Evolutionary conservation across 805 yeast genomes (phyloP).

Genomic region (Hanseniaspora occidentalis): DNA sequence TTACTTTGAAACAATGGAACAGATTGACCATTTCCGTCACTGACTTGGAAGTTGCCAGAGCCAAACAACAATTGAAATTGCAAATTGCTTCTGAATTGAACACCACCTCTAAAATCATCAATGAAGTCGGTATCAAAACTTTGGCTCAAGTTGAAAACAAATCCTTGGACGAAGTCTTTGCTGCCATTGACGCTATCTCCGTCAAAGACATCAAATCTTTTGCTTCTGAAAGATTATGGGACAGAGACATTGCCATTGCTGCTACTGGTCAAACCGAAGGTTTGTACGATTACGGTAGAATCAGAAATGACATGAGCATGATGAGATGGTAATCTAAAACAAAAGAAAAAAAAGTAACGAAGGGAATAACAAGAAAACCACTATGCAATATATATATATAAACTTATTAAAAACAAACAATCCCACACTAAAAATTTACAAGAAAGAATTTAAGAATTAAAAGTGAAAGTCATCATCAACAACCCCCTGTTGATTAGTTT

Average conservation of each 20-base stretch:
- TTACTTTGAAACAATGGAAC: constrained; percentile 79
- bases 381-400: too few species aligned
- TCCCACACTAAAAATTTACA: too few species aligned
- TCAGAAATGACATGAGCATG: constrained; percentile 83
- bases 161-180: constrained; percentile 46
- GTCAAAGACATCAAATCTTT: constrained; percentile 50
- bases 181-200: constrained; percentile 50
- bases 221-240: constrained; percentile 72
- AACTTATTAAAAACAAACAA: too few species aligned
- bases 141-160: constrained; percentile 28
- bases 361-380: not conserved
- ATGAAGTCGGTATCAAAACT: constrained; percentile 46
- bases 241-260: constrained; percentile 70
- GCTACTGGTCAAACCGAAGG: constrained; percentile 83
- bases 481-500: too few species aligned
- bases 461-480: too few species aligned
- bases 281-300: constrained; percentile 71
- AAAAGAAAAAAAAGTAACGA: not conserved
- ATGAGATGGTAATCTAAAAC: constrained; percentile 50
- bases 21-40: constrained; percentile 65
- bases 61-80: constrained; percentile 59
- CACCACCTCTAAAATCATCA: constrained; percentile 38
- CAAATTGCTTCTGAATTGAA: constrained; percentile 39
- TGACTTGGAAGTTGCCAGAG: constrained; percentile 69
- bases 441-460: too few species aligned